Conservation (phyloP, 208 protist genomes). For the Angomonas deanei region DNA sequence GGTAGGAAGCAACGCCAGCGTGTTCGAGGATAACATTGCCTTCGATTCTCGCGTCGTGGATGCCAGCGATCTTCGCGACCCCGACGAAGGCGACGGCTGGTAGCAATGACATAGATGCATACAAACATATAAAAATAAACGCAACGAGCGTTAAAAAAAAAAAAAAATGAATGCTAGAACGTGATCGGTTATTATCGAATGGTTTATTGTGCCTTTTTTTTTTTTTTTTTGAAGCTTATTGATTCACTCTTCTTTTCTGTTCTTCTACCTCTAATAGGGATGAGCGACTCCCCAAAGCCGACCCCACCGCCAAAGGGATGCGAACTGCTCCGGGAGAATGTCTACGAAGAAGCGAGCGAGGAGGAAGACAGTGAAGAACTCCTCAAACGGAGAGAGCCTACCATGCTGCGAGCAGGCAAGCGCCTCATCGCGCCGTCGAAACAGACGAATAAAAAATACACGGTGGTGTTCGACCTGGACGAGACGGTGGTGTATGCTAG, state of each 20-base stretch:
- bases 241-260: neutral
- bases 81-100: conserved; percentile 68
- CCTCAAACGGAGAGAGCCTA: conserved; percentile 66
- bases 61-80: conserved; percentile 71
- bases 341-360: conserved; percentile 47
- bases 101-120: neutral
- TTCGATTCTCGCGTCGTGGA: conserved; percentile 83
- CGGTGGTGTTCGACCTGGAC: conserved; percentile 86
- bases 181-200: neutral
- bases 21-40: conserved; percentile 73
- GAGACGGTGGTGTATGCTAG: conserved; percentile 90
- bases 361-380: conserved; percentile 36
- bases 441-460: conserved; percentile 53
- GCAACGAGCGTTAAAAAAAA: neutral
- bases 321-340: conserved; percentile 65
- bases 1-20: conserved; percentile 41
- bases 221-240: neutral
- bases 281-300: conserved; percentile 10
- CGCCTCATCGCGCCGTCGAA: conserved; percentile 48
- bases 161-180: neutral
- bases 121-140: neutral
- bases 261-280: neutral
- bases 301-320: conserved; percentile 63
- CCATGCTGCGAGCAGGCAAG: conserved; percentile 53
- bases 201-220: neutral